Percentiles rank a stretch among this genome's conserved stretches.
phyloP scores from a whole-genome alignment of 768 basidiomycete species.

The Serendipita indica region DNA sequence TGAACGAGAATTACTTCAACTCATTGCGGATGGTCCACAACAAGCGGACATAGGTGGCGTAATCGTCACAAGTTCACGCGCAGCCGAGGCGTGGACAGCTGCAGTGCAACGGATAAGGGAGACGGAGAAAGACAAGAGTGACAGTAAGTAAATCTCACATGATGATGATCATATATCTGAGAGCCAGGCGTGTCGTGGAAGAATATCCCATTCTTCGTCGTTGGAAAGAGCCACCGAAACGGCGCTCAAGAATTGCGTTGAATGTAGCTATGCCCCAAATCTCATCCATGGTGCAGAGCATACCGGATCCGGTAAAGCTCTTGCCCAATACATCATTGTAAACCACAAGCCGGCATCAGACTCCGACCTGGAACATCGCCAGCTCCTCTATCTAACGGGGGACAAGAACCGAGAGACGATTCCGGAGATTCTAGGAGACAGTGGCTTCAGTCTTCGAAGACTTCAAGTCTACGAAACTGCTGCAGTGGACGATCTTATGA shows the following conservation, averaged over 20 bases:
- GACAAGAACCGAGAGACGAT: slow-evolving; percentile 75
- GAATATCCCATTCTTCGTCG: slow-evolving; percentile 56
- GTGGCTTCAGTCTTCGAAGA: slow-evolving; percentile 30
- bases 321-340: slow-evolving; percentile 48
- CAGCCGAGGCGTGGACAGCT: slow-evolving; percentile 53
- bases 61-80: slow-evolving; percentile 64
- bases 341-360: slow-evolving; percentile 18
- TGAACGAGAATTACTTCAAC: slow-evolving; percentile 28
- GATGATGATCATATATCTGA: neutral
- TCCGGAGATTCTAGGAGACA: slow-evolving; percentile 32
- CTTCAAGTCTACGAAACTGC: slow-evolving; percentile 58
- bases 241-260: slow-evolving; percentile 26
- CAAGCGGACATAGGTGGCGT: slow-evolving; percentile 39
- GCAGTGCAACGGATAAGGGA: slow-evolving; percentile 22
- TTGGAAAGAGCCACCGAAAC: slow-evolving; percentile 52
- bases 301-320: slow-evolving; percentile 52
- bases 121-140: neutral
- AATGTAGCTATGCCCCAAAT: slow-evolving; percentile 19
- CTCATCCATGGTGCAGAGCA: slow-evolving; percentile 32
- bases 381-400: slow-evolving; percentile 62
- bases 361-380: slow-evolving; percentile 14
- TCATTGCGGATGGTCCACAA: slow-evolving; percentile 29
- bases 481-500: slow-evolving; percentile 26
- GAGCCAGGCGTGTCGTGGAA: neutral
- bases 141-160: neutral